Evolutionary conservation across 352 stramenopile species (phyloP).

Genomic region (Globisporangium uncinulatum): DNA sequence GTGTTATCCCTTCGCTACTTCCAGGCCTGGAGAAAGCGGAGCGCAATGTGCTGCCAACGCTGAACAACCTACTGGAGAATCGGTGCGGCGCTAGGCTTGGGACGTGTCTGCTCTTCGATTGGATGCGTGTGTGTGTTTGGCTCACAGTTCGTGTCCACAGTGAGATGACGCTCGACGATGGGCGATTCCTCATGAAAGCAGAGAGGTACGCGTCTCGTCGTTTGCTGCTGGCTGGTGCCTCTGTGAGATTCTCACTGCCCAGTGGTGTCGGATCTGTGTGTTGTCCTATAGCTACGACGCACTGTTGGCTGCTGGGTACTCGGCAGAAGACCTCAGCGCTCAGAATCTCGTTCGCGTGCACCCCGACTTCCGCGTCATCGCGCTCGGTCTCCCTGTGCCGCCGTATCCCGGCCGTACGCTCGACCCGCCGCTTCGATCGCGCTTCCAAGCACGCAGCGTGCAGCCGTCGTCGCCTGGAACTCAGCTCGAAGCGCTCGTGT

Average conservation of each 20-base stretch:
- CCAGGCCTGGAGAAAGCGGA: slow-evolving; percentile 92
- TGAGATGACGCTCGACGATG: slow-evolving; percentile 94
- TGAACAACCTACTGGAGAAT: slow-evolving; percentile 98
- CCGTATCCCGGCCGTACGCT: slow-evolving; percentile 82
- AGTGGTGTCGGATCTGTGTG: too few species aligned
- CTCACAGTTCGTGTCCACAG: slow-evolving; percentile 9
- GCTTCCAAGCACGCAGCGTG: slow-evolving; percentile 80
- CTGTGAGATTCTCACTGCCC: too few species aligned
- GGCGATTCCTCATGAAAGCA: slow-evolving; percentile 88
- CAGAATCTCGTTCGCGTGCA: slow-evolving; percentile 86
- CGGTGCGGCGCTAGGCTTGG: slow-evolving; percentile 19
- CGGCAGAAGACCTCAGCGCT: slow-evolving; percentile 29
- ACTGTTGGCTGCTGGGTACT: slow-evolving; percentile 49
- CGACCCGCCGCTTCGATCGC: slow-evolving; percentile 81
- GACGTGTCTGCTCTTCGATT: not conserved
- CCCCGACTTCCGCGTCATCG: slow-evolving; percentile 92
- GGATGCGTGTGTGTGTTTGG: too few species aligned
- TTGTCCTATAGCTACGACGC: slow-evolving; percentile 43
- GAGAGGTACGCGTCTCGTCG: slow-evolving; percentile 35
- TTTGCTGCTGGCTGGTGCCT: too few species aligned
- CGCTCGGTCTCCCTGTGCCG: slow-evolving; percentile 81
- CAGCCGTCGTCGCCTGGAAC: slow-evolving; percentile 53
- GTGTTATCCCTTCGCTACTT: not conserved
- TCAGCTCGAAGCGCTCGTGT: slow-evolving; percentile 51
- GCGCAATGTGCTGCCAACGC: slow-evolving; percentile 94